Base-by-base conservation (phyloP, 345 rosid species). In the Diplotaxis tenuifolia region DNA sequence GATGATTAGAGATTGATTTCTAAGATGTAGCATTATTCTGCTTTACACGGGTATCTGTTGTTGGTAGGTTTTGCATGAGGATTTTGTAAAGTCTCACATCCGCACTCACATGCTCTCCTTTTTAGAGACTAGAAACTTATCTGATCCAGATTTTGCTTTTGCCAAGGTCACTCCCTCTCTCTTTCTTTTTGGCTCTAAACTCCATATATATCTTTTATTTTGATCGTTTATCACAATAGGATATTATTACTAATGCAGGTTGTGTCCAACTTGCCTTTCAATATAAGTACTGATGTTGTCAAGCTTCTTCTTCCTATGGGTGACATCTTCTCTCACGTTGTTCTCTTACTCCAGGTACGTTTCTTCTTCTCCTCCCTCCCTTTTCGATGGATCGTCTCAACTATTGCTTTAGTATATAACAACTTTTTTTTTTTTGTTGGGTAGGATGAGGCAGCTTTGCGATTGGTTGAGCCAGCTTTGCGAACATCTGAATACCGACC, bases 51-150 rank as follows among this genome's bases (percentile, higher is more conserved):
- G 16, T 15, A 11, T 25, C 32, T 29, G 32, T 1, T 76, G 42
- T 71, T 91, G 98, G 96, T 71, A 94, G 98, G 96, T 89, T 65
- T 77, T 94, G 84, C 86, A 73, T 81, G 97, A 94, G 76, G 95
- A 94, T 71, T 87, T 94, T 65, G 82, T 87, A 83, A 91, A 84
- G 72, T 91, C 86, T 70, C 85, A 89, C 72, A 68, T 94, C 68
- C 89, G 84, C 32, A 79, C 89, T 75, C 91, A 87, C 73, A 83
- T 94, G 82, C 65, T 59, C 34, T 79, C 87, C 22, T 15, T 88
- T 78, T 38, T 86, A 55, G 86, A 86, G 70, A 83, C 67, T 52
- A 61, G 64, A 50, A 68, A 67, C 2, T 65, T 72, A 20, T 57
- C 60, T 16, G 53, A 57, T 67, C 47, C 61, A 34, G 76, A 58